Base-by-base conservation (phyloP, 2,329 filamentous ascomycete species). In the Nemania sp. region DNA sequence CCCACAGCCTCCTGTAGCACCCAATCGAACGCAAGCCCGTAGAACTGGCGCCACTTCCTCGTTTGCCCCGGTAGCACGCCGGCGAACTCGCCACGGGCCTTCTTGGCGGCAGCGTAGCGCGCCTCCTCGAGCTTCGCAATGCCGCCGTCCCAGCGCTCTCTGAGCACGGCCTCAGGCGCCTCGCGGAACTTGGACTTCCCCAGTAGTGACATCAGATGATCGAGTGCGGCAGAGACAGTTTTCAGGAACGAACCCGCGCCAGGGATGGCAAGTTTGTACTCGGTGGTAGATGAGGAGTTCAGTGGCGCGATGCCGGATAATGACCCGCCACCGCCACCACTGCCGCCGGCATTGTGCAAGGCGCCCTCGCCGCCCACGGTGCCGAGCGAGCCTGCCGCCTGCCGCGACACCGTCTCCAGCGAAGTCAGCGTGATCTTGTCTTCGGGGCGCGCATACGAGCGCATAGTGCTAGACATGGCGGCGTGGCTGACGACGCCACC, bases 91-190 rank as follows among this genome's bases (percentile, higher is more conserved):
- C 82, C 80, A 49, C 83, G 71, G 15, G 74, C 72, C 53, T 74
- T 76, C 70, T 80, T 83, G 5, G 62, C 66, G 15, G 75, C 46
- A 19, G 54, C 75, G 53, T 72, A 68, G 24, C 73, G 74, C 14
- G 73, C 66, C 17, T 74, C 68, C 24, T 79, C 77, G 17, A 77
- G 74, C 11, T 66, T 70, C 2, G 73, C 72, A n/a, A 82, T 71
- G 3, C 85, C 86, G 11, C 86, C 88, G 59, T 91, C 84, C 82
- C 89, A 91, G 45, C 84, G 79, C 69, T 91, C 86, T 33, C 77
- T 76, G 33, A 91, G 73, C 60, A 83, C 72, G 33, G 74, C 72
- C 68, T 87, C 78, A 1, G 87, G 83, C 26, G 80, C 80, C 70
- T 90, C 87, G 39, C 80, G 79, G 70, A 80, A 84, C 49, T 77